Evolutionary conservation across 139 green algal genomes (phyloP).

Genomic region (Haematococcus lacustris): DNA sequence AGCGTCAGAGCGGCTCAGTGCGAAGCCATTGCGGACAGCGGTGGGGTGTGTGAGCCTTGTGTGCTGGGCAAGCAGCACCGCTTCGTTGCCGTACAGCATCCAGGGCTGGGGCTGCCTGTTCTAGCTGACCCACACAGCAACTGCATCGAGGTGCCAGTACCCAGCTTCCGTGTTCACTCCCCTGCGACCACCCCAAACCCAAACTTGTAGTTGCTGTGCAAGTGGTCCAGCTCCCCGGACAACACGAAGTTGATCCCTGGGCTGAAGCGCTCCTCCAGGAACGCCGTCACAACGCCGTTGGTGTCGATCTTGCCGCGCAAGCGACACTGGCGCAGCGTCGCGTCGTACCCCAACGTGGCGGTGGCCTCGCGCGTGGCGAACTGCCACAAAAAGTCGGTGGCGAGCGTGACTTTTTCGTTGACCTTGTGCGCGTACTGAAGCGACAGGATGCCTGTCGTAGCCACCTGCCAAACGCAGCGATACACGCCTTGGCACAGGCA

Average conservation of each 20-base stretch:
- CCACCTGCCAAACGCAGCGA: too few relatives aligned
- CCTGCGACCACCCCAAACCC: constrained; percentile 38
- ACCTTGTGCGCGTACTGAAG: constrained; percentile 86
- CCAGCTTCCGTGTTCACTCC: too few relatives aligned
- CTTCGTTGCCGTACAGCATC: too few relatives aligned
- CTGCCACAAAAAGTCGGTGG: constrained; percentile 92
- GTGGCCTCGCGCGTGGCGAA: constrained; percentile 77
- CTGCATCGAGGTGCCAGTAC: too few relatives aligned
- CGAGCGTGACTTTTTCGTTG: constrained; percentile 56
- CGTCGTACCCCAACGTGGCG: constrained; percentile 94
- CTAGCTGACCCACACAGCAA: too few relatives aligned
- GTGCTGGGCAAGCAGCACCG: too few relatives aligned
- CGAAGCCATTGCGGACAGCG: too few relatives aligned
- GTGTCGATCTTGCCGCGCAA: constrained; percentile 61
- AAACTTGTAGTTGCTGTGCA: constrained; percentile 87
- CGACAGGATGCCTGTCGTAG: constrained; percentile 88
- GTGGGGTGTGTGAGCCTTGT: too few relatives aligned
- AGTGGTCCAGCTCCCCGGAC: constrained; percentile 91
- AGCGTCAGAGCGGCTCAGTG: too few relatives aligned
- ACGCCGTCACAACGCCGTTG: constrained; percentile 72
- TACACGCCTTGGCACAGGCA: too few relatives aligned
- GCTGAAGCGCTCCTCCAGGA: constrained; percentile 91
- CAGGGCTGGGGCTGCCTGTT: too few relatives aligned
- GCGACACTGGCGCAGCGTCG: constrained; percentile 73
- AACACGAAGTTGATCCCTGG: constrained; percentile 95